Evolutionary conservation across 148 eudicot species (phyloP).

Genomic region (Oxyria digyna): DNA sequence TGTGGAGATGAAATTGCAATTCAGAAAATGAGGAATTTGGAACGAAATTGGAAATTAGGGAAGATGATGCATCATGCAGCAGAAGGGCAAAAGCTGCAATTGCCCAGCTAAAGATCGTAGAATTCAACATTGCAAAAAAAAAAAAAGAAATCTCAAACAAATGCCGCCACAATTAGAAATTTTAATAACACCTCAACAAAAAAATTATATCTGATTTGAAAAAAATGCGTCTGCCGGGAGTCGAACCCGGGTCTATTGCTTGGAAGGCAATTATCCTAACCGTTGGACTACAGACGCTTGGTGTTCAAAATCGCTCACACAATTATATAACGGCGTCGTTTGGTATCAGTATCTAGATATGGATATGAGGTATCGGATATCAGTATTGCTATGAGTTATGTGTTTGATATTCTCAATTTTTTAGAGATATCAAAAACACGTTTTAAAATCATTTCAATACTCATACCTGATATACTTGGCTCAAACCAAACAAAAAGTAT

Average conservation of each 20-base stretch:
- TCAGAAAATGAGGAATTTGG: neutral
- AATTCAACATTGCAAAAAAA: neutral
- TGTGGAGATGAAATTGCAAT: neutral
- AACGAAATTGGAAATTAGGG: neutral
- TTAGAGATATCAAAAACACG: no score
- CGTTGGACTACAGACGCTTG: conserved; percentile 8
- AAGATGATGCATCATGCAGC: neutral
- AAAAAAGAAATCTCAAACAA: neutral
- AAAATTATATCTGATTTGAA: neutral
- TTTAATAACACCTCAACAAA: neutral
- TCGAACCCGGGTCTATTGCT: conserved; percentile 11
- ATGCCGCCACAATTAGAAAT: neutral
- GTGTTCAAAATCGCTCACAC: neutral
- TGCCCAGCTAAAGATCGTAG: neutral
- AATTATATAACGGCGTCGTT: no score
- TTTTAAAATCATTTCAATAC: no score
- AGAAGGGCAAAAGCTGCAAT: neutral
- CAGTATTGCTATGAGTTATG: no score
- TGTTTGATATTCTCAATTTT: no score
- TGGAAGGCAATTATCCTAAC: conserved; percentile 10
- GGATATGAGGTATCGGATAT: no score
- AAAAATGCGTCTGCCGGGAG: conserved; percentile 2
- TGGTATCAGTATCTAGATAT: no score
- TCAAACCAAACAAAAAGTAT: no score
- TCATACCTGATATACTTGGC: no score